Conservation (phyloP, 2,329 filamentous ascomycete species). For the Talaromyces rugulosus region DNA sequence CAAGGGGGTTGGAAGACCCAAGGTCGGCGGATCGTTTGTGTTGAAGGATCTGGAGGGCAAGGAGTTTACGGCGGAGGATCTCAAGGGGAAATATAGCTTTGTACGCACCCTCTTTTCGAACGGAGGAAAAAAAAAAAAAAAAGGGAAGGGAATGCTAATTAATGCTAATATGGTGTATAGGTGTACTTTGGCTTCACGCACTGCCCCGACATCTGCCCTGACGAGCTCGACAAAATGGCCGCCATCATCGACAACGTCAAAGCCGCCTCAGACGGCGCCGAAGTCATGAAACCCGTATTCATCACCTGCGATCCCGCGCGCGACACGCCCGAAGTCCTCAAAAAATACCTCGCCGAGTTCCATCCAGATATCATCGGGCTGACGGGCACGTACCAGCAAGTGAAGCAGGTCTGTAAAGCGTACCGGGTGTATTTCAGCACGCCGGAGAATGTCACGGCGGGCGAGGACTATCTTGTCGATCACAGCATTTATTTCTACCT, state of each 20-base stretch:
- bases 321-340: constrained; percentile 79
- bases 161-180: constrained; percentile 40
- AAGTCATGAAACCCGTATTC: constrained; percentile 71
- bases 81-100: constrained; percentile 75
- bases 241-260: constrained; percentile 73
- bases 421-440: constrained; percentile 98
- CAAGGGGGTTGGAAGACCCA: constrained; percentile 88
- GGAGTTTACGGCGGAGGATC: constrained; percentile 69
- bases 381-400: constrained; percentile 88
- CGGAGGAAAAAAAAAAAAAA: neutral
- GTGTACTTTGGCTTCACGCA: constrained; percentile 98
- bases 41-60: constrained; percentile 78
- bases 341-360: constrained; percentile 85
- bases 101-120: constrained; percentile 22
- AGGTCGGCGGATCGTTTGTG: constrained; percentile 84
- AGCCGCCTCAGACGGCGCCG: constrained; percentile 32
- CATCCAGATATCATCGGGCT: constrained; percentile 80
- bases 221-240: constrained; percentile 99
- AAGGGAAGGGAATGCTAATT: constrained; percentile 8
- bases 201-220: constrained; percentile 97
- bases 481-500: constrained; percentile 99
- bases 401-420: constrained; percentile 90
- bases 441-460: constrained; percentile 78
- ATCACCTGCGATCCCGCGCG: constrained; percentile 93
- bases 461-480: constrained; percentile 95